phyloP scores from a whole-genome alignment of 1,284 basidiomycete species.

The Rhodotorula sp. region DNA sequence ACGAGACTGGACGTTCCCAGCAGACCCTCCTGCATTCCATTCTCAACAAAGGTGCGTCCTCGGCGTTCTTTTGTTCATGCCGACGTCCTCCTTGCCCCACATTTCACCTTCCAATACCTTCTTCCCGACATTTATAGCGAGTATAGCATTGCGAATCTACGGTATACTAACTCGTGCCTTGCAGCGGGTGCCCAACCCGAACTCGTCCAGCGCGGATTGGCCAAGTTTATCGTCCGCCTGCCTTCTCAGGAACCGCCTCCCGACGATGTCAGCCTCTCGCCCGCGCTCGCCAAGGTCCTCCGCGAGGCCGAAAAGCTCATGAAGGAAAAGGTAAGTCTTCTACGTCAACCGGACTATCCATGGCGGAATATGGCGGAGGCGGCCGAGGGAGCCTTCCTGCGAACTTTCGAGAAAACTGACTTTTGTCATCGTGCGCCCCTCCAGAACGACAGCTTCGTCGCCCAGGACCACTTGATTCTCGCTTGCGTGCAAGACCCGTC shows the following conservation, averaged over 20 bases:
- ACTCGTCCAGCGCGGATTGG: constrained; percentile 41
- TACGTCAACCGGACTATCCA: neutral
- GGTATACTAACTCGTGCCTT: constrained; percentile 21
- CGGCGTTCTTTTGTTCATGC: constrained; percentile 44
- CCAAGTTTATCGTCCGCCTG: constrained; percentile 51
- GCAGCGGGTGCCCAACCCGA: constrained; percentile 44
- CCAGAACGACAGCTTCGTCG: constrained; percentile 83
- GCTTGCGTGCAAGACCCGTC: constrained; percentile 72
- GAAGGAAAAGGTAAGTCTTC: constrained; percentile 63
- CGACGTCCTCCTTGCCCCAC: neutral
- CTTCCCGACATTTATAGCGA: constrained; percentile 21
- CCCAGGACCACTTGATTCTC: constrained; percentile 77
- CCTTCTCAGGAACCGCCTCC: constrained; percentile 83
- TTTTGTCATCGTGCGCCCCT: neutral
- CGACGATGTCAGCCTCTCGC: constrained; percentile 68
- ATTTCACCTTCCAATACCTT: constrained; percentile 10
- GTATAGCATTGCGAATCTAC: neutral
- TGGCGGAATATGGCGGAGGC: too few relatives aligned
- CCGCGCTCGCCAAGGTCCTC: constrained; percentile 65
- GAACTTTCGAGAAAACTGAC: neutral
- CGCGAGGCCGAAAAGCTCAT: constrained; percentile 75
- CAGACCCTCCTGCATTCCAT: constrained; percentile 26
- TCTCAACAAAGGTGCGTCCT: constrained; percentile 51
- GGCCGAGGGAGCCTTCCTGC: too few relatives aligned
- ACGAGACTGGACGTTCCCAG: constrained; percentile 8